Evolutionary conservation across 2,329 filamentous ascomycete genomes (phyloP), one percentile per base, ranked within the genome.

Genomic region (Orbilia blumenaviensis): DNA sequence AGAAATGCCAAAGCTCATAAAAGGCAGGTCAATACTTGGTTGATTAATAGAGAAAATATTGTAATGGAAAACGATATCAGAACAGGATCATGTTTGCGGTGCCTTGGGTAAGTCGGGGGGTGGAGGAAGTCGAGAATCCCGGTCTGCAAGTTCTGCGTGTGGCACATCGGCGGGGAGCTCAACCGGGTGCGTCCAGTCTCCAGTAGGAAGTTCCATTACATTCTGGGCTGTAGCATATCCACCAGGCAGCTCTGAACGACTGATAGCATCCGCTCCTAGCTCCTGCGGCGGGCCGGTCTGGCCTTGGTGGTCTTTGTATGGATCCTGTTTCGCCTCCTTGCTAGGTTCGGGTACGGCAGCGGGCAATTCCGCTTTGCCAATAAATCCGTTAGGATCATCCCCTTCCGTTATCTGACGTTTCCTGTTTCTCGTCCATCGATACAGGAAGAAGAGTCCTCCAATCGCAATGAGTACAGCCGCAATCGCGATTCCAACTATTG

Each of bases 401-500:
- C 36, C 56, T 29, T 60, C 54, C 29, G 25, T 25, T 25, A 3
- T 41, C 29, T 46, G 44, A 14, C 16, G 25, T 16, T 54, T 52
- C 23, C 56, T 46, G 0, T 38, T 56, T 14, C 10, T 56, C n/a
- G 16, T 56, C 52, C 52, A 56, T 16, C 46, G 25, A 2, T 25
- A 62, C 2, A 69, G 5, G 34, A 52, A 69, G 23, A 27, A 46
- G 3, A 62, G 36, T 18, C 48, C 42, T 10, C 32, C 66, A 5
- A 62, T 10, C 3, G 34, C 56, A 4, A 54, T 9, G 16, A 69
- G 34, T 16, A 54, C 34, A 12, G 18, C 54, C 1, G 36, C 18
- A 14, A 69, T 25, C 12, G 16, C 46, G 3, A 56, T 56, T 38
- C 66, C 66, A 38, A 54, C 27, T 9, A 69, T 62, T 23, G 34